These are phyloP conservation scores for Sordariomycetes sp. DNA, from an alignment of 2,329 filamentous ascomycete genomes.

Conservation along the genomic window DNA sequence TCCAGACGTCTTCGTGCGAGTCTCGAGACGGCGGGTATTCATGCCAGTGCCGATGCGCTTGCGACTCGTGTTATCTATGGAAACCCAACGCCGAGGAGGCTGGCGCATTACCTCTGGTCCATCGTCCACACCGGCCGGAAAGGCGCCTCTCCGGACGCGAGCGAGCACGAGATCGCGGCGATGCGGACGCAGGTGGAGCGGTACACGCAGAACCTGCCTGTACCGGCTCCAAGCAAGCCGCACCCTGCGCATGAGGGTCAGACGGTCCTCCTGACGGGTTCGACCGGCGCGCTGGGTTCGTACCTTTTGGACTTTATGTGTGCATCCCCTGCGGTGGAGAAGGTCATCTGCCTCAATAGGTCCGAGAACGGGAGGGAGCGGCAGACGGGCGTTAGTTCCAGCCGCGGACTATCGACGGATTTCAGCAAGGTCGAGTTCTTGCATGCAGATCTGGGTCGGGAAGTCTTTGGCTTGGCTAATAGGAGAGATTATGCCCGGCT, in stretches of 20 bases:
- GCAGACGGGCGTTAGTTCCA: constrained; percentile 20
- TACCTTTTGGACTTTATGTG: constrained; percentile 42
- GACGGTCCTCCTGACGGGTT: constrained; percentile 72
- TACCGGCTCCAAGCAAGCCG: constrained; percentile 9
- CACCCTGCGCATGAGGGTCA: constrained; percentile 14
- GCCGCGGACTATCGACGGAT: constrained; percentile 22
- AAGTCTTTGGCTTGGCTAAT: constrained; percentile 30
- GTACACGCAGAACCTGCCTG: constrained; percentile 15
- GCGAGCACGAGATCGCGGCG: constrained; percentile 6
- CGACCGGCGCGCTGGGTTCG: constrained; percentile 76
- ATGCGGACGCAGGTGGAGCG: constrained; percentile 11
- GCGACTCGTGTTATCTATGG: constrained; percentile 15
- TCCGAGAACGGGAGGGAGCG: constrained; percentile 24
- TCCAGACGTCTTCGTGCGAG: constrained; percentile 10
- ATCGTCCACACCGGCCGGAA: not conserved
- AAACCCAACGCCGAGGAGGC: constrained; percentile 13
- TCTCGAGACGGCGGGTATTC: constrained; percentile 9
- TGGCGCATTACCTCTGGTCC: constrained; percentile 11
- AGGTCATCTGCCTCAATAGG: constrained; percentile 13
- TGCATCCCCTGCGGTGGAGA: constrained; percentile 9
- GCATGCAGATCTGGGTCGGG: constrained; percentile 30
- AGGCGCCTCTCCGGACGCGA: not conserved
- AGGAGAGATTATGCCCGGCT: constrained; percentile 19
- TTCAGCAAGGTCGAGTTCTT: constrained; percentile 30
- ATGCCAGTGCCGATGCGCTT: constrained; percentile 6